phyloP scores from a whole-genome alignment of 2,329 filamentous ascomycete species.

The Fusarium sp. region DNA sequence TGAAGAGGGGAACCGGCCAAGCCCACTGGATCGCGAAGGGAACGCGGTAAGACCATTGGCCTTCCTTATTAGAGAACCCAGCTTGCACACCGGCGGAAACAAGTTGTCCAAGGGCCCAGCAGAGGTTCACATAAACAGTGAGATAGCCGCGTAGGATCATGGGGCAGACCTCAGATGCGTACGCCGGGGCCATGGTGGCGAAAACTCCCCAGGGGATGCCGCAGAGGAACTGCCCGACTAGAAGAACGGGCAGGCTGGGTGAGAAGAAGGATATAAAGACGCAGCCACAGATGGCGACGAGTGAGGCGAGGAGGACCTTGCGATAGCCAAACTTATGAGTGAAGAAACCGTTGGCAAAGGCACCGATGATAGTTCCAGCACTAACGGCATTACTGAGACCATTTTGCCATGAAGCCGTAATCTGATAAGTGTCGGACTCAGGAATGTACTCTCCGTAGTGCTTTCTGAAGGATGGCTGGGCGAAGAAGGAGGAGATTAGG shows the following conservation, averaged over 20 bases:
- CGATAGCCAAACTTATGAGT: constrained; percentile 40
- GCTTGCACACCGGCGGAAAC: constrained; percentile 50
- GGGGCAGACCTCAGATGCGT: constrained; percentile 29
- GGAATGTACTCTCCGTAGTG: neutral
- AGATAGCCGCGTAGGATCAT: constrained; percentile 36
- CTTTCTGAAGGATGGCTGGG: neutral
- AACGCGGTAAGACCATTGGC: constrained; percentile 51
- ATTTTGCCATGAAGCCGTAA: constrained; percentile 26
- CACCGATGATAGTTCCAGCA: constrained; percentile 22
- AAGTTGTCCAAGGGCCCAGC: constrained; percentile 49
- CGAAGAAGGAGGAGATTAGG: neutral
- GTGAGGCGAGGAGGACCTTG: constrained; percentile 64
- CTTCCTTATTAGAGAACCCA: constrained; percentile 43
- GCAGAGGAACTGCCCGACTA: neutral
- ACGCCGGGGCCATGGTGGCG: constrained; percentile 18
- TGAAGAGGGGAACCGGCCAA: constrained; percentile 45
- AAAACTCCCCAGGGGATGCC: constrained; percentile 18
- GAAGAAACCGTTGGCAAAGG: constrained; percentile 22
- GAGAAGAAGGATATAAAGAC: constrained; percentile 34
- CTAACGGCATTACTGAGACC: constrained; percentile 16
- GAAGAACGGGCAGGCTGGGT: constrained; percentile 37
- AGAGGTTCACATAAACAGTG: constrained; percentile 45
- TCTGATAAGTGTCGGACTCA: neutral
- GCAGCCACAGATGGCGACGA: constrained; percentile 46
- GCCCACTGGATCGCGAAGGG: constrained; percentile 54